These are phyloP conservation scores for Baudoinia panamericana DNA, from an alignment of 495 filamentous ascomycete genomes.

Conservation along the genomic window DNA sequence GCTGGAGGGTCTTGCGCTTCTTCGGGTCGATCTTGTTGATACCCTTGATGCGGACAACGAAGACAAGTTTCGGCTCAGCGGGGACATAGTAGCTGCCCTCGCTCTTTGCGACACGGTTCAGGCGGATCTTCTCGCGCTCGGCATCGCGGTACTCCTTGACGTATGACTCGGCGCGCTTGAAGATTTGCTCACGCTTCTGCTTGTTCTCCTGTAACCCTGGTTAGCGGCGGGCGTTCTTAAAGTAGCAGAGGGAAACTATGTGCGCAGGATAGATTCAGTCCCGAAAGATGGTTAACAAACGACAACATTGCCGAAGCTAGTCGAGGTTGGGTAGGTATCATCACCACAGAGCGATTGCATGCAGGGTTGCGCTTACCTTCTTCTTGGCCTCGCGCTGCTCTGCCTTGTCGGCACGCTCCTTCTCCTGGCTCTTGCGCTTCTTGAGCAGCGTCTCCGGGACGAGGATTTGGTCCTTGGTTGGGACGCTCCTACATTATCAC, in stretches of 20 bases:
- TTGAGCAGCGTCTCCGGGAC: slow-evolving; percentile 97
- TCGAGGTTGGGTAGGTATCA: slow-evolving; percentile 71
- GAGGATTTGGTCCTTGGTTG: slow-evolving; percentile 82
- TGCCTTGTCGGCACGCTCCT: slow-evolving; percentile 75
- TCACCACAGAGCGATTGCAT: slow-evolving; percentile 35
- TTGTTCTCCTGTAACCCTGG: slow-evolving; percentile 60
- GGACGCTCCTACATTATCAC: slow-evolving; percentile 60
- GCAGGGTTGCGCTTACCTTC: slow-evolving; percentile 47
- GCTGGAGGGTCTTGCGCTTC: slow-evolving; percentile 98
- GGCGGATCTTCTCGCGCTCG: slow-evolving; percentile 96
- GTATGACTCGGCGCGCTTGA: slow-evolving; percentile 99
- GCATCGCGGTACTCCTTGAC: slow-evolving; percentile 97
- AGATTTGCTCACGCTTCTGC: slow-evolving; percentile 93
- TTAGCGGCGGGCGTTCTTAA: too few species aligned
- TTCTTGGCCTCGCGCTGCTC: slow-evolving; percentile 74
- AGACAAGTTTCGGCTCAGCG: slow-evolving; percentile 91
- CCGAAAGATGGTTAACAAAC: slow-evolving; percentile 99
- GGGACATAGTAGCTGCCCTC: slow-evolving; percentile 86
- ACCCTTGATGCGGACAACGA: slow-evolving; percentile 99
- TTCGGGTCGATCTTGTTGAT: slow-evolving; percentile 99
- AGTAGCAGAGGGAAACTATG: too few species aligned
- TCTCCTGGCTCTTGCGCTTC: slow-evolving; percentile 99
- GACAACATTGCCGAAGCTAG: slow-evolving; percentile 95
- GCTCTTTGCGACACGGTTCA: slow-evolving; percentile 74
- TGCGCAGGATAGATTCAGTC: too few species aligned